Evolutionary conservation across 2,329 filamentous ascomycete genomes (phyloP).

Genomic region (Aspergillus sp.): DNA sequence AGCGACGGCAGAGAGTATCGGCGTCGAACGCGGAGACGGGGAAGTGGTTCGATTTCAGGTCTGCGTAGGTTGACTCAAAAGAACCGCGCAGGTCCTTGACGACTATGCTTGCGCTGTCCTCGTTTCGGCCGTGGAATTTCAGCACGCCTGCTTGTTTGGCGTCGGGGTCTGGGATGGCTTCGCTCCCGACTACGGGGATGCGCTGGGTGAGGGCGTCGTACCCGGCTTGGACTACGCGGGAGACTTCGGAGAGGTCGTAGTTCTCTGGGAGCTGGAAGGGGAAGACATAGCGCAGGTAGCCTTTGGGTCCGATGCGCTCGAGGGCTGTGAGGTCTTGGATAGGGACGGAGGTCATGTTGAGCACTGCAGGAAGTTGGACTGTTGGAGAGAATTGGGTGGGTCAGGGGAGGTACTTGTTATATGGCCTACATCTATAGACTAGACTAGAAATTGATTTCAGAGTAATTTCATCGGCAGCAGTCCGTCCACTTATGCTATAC

Average conservation of each 20-base stretch:
- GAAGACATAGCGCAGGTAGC: conserved; percentile 37
- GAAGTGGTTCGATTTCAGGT: conserved; percentile 32
- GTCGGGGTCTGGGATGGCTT: conserved; percentile 32
- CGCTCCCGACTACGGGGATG: conserved; percentile 32
- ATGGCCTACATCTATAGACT: no score
- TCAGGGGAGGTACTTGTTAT: no score
- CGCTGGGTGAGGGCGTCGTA: conserved; percentile 29
- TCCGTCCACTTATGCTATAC: no score
- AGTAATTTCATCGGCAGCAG: no score
- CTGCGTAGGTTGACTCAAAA: not conserved
- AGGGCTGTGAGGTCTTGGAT: conserved; percentile 21
- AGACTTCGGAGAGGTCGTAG: conserved; percentile 30
- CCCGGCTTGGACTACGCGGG: conserved; percentile 27
- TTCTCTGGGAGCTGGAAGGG: conserved; percentile 33
- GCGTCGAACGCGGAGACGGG: conserved; percentile 53
- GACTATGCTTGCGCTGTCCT: not conserved
- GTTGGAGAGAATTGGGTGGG: no score
- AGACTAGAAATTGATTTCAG: no score
- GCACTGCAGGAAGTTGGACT: no score
- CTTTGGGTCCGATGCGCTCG: conserved; percentile 38
- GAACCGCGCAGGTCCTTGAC: not conserved
- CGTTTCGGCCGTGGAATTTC: conserved; percentile 24
- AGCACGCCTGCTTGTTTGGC: conserved; percentile 33
- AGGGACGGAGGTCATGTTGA: no score
- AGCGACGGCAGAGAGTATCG: conserved; percentile 30